These are phyloP conservation scores for Populus tomentosa DNA, from an alignment of 441 rosid genomes.

Conservation along the genomic window DNA sequence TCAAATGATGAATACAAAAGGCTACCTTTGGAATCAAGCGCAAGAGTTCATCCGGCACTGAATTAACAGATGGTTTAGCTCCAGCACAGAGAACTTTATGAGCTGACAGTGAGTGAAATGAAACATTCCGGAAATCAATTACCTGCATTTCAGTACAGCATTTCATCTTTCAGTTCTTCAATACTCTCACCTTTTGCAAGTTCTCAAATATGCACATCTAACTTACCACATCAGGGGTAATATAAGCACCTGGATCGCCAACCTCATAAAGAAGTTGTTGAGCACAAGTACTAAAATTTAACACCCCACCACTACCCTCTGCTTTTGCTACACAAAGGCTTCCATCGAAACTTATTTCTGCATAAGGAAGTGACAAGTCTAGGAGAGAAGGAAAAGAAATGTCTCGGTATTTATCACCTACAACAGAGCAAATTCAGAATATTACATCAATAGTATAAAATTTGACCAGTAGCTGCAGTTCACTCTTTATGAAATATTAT, in stretches of 20 bases:
- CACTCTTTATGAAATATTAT: not conserved
- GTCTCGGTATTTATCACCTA: constrained; percentile 73
- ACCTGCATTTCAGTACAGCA: constrained; percentile 41
- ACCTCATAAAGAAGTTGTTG: constrained; percentile 91
- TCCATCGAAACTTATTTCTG: constrained; percentile 60
- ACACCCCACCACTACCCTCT: constrained; percentile 68
- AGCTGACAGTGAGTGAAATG: constrained; percentile 58
- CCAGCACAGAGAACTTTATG: constrained; percentile 63
- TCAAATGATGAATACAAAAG: not conserved
- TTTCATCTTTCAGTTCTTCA: constrained; percentile 4
- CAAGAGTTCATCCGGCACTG: constrained; percentile 66
- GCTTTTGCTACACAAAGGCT: constrained; percentile 58
- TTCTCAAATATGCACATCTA: constrained; percentile 7
- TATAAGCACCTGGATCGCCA: constrained; percentile 81
- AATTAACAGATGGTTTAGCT: constrained; percentile 54
- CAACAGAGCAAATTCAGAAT: constrained; percentile 15
- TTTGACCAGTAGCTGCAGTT: not conserved
- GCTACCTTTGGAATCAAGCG: constrained; percentile 70
- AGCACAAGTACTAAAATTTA: constrained; percentile 67
- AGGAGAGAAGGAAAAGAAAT: constrained; percentile 50
- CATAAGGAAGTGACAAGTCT: constrained; percentile 81
- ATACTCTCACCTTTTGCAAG: not conserved
- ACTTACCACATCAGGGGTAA: constrained; percentile 93
- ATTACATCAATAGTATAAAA: not conserved
- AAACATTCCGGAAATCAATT: constrained; percentile 65